Evolutionary conservation across 768 basidiomycete species (phyloP), one percentile per base, ranked within the genome.

Genomic region (Cystobasidium tubakii): DNA sequence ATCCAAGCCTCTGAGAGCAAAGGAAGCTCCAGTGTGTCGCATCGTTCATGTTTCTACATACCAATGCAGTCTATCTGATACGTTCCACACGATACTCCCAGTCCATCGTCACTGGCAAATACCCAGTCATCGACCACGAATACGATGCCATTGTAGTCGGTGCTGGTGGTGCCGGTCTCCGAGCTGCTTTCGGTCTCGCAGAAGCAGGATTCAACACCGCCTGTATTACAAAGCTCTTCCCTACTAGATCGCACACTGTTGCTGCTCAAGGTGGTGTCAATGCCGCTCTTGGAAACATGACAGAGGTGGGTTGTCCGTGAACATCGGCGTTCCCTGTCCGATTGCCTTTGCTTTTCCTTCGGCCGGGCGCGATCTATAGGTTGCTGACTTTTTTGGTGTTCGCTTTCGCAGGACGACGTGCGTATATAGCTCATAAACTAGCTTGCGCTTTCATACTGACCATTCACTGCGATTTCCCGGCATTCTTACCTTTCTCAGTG

Each of bases 181-280:
- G 96, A 82, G 96, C 95, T 53, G 95, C 95, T 23, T 99, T 99
- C 82, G 94, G 96, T 83, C 87, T 98, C 50, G 96, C 96, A 73
- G 94, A 98, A 83, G 91, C 92, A 76, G 96, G 96, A 69, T 90
- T 98, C 83, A 98, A 98, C 80, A 98, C 96, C 21, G 96, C 96
- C 23, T 99, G 96, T 81, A 97, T 98, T 82, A 97, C 74, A 71
- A 98, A 98, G 83, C 86, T 99, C 21, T 98, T 98, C 85, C 96
- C 96, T 10, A 98, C 96, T 25, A 87, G 96, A 83, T 92, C 90
- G 84, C 96, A 99, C 81, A 99, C 96, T 42, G 96, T 98, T 75
- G 96, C 96, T 72, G 96, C 96, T 69, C 95, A 92, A 89, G 96
- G 96, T 78, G 96, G 96, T 81, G 93, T 99, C 82, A 99, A 99